Evolutionary conservation across 371 early-diverging fungal genomes (phyloP).

Genomic region (Mucor velutinosus): DNA sequence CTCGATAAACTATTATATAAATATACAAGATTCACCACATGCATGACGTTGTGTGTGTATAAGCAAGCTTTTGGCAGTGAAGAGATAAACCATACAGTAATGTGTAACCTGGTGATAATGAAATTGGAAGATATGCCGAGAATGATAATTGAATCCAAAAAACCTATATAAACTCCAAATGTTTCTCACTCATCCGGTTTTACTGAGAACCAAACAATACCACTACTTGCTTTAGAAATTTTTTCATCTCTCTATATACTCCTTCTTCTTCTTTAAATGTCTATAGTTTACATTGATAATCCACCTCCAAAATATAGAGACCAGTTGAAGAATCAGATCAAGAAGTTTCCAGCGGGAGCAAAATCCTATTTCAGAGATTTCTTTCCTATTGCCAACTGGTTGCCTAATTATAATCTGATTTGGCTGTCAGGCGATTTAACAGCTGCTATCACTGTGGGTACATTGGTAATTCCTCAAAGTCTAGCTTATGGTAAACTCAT

Average conservation of each 20-base stretch:
- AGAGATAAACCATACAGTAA: background rate
- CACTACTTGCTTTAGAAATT: background rate
- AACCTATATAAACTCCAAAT: slow-evolving; percentile 5
- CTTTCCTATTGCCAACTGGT: slow-evolving; percentile 73
- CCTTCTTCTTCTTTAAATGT: slow-evolving; percentile 18
- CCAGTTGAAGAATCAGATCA: slow-evolving; percentile 6
- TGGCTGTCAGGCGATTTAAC: slow-evolving; percentile 75
- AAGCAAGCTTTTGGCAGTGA: background rate
- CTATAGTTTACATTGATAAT: slow-evolving; percentile 18
- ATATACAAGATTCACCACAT: background rate
- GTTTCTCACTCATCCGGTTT: background rate
- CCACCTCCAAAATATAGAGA: slow-evolving; percentile 16
- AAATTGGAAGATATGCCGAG: slow-evolving; percentile 8
- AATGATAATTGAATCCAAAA: slow-evolving; percentile 5
- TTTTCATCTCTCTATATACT: background rate
- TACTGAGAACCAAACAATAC: background rate
- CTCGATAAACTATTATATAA: background rate
- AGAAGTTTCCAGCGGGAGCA: slow-evolving; percentile 13
- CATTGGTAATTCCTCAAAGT: slow-evolving; percentile 82
- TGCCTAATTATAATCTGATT: slow-evolving; percentile 68
- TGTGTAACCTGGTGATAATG: slow-evolving; percentile 12
- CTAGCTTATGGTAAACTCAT: slow-evolving; percentile 67
- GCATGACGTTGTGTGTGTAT: background rate
- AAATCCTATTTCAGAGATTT: slow-evolving; percentile 28
- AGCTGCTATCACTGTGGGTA: slow-evolving; percentile 74